Evolutionary conservation across 2,329 filamentous ascomycete genomes (phyloP), one percentile per base, ranked within the genome.

Genomic region (Zymoseptoria pseudotritici): DNA sequence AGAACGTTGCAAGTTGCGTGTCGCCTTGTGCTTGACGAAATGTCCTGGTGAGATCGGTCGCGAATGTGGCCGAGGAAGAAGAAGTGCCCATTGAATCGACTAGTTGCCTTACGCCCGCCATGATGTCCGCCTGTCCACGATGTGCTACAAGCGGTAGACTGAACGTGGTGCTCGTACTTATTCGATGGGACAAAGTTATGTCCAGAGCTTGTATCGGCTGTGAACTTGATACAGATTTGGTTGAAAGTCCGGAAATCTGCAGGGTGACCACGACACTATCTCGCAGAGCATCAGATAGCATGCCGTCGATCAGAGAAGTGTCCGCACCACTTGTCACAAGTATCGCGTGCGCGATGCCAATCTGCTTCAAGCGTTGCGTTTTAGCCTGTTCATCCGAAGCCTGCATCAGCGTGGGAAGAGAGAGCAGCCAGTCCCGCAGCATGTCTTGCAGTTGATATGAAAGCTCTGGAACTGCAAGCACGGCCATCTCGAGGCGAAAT

Each of bases 331-430:
- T 78, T 4, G 82, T 78, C 19, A 81, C 82, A 20, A 94, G 77
- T 7, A 93, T 73, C 29, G 83, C 80, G 56, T 90, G 86, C 0
- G 89, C 86, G 54, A 86, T 87, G 13, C 87, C 83, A n/a, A 99
- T 82, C 63, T 93, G 90, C 26, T 82, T 82, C 24, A 97, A 82
- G 1, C 87, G 85, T 58, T 83, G 82, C 62, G 85, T 81, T 72
- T 95, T 96, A 26, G 82, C 79, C n/a, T 80, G 80, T 66, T 96
- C 91, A 67, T 97, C 91, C 65, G 86, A 88, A 8, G 86, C 84
- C 71, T 93, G 90, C 85, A 97, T 92, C 13, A 90, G 75, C 17
- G 91, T 83, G 4, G 93, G 87, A 19, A 99, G 81, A 50, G 90
- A 87, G 2, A 85, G 84, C 22, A 92, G 82, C 91, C 92, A 97